Evolutionary conservation across 306 rosid genomes (phyloP).

Genomic region (Oemleria cerasiformis): DNA sequence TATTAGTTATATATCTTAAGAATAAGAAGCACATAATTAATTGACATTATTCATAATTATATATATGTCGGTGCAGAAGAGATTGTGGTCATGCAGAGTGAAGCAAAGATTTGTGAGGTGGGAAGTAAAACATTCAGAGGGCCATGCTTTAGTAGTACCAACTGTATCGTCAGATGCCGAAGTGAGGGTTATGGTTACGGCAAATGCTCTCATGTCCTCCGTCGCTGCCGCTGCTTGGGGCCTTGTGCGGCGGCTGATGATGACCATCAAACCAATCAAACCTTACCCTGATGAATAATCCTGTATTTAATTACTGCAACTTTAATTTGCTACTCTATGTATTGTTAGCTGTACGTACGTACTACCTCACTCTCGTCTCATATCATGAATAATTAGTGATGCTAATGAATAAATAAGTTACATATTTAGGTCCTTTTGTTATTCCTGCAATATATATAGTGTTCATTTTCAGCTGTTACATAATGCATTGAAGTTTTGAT

Average conservation of each 20-base stretch:
- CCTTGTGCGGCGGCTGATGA: neutral
- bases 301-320: too few species aligned
- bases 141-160: neutral
- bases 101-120: neutral
- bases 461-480: too few species aligned
- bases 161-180: neutral
- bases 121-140: neutral
- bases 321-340: too few species aligned
- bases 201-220: neutral
- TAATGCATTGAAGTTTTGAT: too few species aligned
- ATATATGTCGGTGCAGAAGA: slow-evolving; percentile 6
- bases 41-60: neutral
- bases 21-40: too few species aligned
- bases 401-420: too few species aligned
- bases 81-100: neutral
- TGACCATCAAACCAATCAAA: neutral
- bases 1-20: neutral
- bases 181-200: neutral
- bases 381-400: too few species aligned
- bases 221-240: neutral
- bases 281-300: neutral
- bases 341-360: too few species aligned
- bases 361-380: too few species aligned
- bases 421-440: too few species aligned
- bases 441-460: too few species aligned